Evolutionary conservation across 257 asterid species (phyloP).

Genomic region (Avicennia marina): DNA sequence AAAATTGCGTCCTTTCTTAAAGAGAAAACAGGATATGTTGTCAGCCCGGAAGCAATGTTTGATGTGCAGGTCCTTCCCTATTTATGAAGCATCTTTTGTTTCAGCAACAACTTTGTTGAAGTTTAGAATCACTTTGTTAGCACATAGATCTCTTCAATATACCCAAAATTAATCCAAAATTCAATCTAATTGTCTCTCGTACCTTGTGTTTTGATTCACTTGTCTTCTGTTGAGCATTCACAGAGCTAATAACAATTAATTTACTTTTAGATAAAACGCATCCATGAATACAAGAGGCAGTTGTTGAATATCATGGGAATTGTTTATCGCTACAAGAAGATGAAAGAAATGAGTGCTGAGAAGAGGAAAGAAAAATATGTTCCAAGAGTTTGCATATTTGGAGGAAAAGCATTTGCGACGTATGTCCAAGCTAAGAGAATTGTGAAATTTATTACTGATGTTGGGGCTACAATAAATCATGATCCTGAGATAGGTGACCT

Average conservation of each 20-base stretch:
- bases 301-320: conserved; percentile 49
- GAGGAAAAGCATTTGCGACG: conserved; percentile 58
- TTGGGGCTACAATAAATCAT: conserved; percentile 50
- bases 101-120: too few species aligned
- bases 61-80: conserved; percentile 46
- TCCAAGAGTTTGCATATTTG: conserved; percentile 60
- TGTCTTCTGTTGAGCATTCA: neutral
- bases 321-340: conserved; percentile 54
- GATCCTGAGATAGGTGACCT: conserved; percentile 59
- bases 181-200: neutral
- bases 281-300: conserved; percentile 61
- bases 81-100: neutral
- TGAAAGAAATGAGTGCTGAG: conserved; percentile 48
- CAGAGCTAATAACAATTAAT: neutral
- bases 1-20: conserved; percentile 41
- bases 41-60: conserved; percentile 58
- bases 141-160: too few species aligned
- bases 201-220: neutral
- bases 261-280: conserved; percentile 42
- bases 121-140: too few species aligned
- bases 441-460: conserved; percentile 53
- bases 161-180: too few species aligned
- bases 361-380: conserved; percentile 43
- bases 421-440: conserved; percentile 61
- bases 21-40: conserved; percentile 51